Evolutionary conservation across 768 basidiomycete genomes (phyloP).

Genomic region (Candolleomyces aberdarensis): DNA sequence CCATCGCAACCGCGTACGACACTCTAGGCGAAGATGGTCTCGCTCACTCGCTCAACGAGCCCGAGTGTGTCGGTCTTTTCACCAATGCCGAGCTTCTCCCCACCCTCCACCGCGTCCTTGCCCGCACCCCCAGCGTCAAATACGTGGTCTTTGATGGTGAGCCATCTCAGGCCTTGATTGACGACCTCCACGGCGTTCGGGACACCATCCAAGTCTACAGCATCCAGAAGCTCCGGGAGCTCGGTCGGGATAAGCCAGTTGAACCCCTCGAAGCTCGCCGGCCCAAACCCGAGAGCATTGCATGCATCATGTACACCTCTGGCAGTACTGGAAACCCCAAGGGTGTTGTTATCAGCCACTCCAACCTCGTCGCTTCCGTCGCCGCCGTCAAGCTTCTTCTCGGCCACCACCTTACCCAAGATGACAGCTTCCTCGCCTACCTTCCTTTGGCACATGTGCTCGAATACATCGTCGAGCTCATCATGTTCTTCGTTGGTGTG

Average conservation of each 20-base stretch:
- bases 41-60: constrained; percentile 82
- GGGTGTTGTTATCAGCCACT: constrained; percentile 86
- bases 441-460: constrained; percentile 94
- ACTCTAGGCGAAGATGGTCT: constrained; percentile 90
- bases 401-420: constrained; percentile 55
- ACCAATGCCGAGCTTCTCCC: constrained; percentile 90
- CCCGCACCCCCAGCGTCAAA: constrained; percentile 71
- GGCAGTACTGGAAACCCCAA: constrained; percentile 93
- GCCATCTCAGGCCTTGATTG: constrained; percentile 46
- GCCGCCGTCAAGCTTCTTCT: constrained; percentile 78
- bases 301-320: constrained; percentile 71
- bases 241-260: constrained; percentile 56
- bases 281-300: constrained; percentile 41
- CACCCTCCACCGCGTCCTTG: constrained; percentile 68
- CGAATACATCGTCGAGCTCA: constrained; percentile 90
- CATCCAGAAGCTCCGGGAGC: constrained; percentile 66
- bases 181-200: constrained; percentile 53
- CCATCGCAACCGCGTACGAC: constrained; percentile 95
- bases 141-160: constrained; percentile 86
- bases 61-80: constrained; percentile 79
- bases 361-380: constrained; percentile 81
- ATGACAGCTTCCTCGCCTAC: constrained; percentile 83
- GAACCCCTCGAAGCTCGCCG: constrained; percentile 48
- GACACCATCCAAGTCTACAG: constrained; percentile 58
- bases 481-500: constrained; percentile 72